Percentiles rank a stretch among this genome's conserved stretches.
These are phyloP conservation scores for Torulaspora franciscae DNA, from an alignment of 805 yeast genomes.

Conservation along the genomic window DNA sequence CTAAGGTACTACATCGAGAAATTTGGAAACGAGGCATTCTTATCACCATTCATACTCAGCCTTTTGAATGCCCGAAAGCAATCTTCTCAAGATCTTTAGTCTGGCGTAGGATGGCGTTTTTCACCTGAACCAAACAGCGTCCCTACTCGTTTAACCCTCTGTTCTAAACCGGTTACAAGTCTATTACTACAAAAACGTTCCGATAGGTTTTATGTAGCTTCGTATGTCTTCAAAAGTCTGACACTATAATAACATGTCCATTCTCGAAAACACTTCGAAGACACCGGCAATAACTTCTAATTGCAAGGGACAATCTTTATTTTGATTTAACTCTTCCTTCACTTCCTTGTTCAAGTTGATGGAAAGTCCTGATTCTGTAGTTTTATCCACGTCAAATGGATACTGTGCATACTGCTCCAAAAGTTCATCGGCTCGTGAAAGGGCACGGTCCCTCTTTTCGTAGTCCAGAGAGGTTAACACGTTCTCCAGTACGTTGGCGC, in stretches of 20 bases:
- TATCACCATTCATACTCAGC: conserved; percentile 12
- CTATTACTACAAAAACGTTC: conserved; percentile 5
- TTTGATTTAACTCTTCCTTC: conserved; percentile 42
- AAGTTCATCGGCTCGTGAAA: conserved; percentile 90
- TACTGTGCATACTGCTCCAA: conserved; percentile 74
- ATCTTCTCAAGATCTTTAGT: background rate
- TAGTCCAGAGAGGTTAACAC: conserved; percentile 70
- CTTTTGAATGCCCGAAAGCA: background rate
- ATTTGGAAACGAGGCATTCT: conserved; percentile 19
- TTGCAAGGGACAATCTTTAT: conserved; percentile 50
- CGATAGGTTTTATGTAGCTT: conserved; percentile 3
- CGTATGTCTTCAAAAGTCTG: background rate
- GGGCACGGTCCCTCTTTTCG: conserved; percentile 87
- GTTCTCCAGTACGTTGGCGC: conserved; percentile 94
- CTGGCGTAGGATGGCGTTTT: background rate
- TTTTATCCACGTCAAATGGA: conserved; percentile 62
- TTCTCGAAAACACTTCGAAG: conserved; percentile 78
- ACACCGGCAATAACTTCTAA: conserved; percentile 93
- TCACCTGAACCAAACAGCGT: too few species aligned
- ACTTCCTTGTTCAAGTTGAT: conserved; percentile 52
- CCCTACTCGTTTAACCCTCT: background rate
- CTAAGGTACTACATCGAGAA: conserved; percentile 18
- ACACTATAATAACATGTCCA: conserved; percentile 75
- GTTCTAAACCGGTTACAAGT: background rate
- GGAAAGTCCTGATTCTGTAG: conserved; percentile 64